phyloP scores from a whole-genome alignment of 2,329 filamentous ascomycete genomes.

The Rhynchosporium secalis region DNA sequence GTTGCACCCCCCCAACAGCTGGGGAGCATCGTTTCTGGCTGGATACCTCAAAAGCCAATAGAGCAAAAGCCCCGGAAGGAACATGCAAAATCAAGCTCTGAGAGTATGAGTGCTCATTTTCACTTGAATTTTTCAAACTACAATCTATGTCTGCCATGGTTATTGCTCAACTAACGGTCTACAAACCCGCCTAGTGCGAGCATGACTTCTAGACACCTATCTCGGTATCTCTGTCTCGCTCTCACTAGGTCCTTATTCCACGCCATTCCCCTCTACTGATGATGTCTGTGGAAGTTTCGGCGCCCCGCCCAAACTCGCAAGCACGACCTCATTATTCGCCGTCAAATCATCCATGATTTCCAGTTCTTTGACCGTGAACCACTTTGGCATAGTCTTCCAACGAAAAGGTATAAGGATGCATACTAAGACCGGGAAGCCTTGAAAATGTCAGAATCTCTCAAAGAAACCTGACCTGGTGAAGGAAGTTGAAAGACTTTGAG shows the following conservation, averaged over 20 bases:
- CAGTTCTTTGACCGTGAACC: slow-evolving; percentile 13
- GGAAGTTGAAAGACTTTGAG: not conserved
- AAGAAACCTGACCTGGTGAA: not conserved
- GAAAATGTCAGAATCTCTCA: not conserved
- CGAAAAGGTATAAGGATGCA: slow-evolving; percentile 14
- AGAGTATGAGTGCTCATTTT: no score
- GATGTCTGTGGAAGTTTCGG: not conserved
- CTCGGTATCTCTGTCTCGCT: not conserved
- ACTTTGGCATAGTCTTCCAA: slow-evolving; percentile 12
- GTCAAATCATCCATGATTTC: slow-evolving; percentile 19
- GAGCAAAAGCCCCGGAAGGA: no score
- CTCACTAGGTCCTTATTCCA: slow-evolving; percentile 1
- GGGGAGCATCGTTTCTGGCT: no score
- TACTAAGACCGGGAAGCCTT: slow-evolving; percentile 12
- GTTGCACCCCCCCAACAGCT: no score
- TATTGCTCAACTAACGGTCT: not conserved
- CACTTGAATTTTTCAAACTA: no score
- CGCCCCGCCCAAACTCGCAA: slow-evolving; percentile 13
- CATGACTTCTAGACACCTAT: not conserved
- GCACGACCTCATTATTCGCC: slow-evolving; percentile 12
- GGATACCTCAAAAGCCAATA: no score
- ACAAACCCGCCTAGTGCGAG: not conserved
- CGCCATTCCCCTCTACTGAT: not conserved
- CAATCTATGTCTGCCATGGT: not conserved
- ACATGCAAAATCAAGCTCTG: no score